Evolutionary conservation across 73 alveolate species (phyloP), one percentile per base, ranked within the genome.

Genomic region (Vitrella brassicaformis): DNA sequence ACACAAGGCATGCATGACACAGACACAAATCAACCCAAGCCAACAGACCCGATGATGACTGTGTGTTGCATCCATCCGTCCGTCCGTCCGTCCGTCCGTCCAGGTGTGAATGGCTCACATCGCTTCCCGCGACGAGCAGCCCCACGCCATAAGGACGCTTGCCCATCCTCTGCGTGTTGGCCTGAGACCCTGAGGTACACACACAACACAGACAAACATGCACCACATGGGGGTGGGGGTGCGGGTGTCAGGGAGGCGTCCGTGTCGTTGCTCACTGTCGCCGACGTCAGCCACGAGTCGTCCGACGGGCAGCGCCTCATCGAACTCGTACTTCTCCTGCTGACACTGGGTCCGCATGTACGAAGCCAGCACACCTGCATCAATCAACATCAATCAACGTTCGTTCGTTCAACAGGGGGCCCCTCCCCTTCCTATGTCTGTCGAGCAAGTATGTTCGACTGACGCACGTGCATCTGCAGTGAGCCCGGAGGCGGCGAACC

Each of bases 81-180:
- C n/a, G n/a, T n/a, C n/a, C n/a, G n/a, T n/a, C n/a, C n/a, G n/a
- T n/a, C n/a, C n/a, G n/a, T n/a, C n/a, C n/a, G n/a, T n/a, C n/a
- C n/a, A n/a, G n/a, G n/a, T n/a, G n/a, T n/a, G n/a, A n/a, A n/a
- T n/a, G n/a, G 0, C 28, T 29, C 32, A 74, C 92, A 81, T 92
- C 98, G 71, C 71, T 71, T 1, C 95, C 94, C 28, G 90, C 95
- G 39, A 87, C 90, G 66, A 91, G 91, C 72, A 90, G 75, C 10
- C 98, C 98, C 73, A 91, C 99, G n/a, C 99, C 99, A 72, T 91
- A 94, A 30, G 99, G 99, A 80, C 99, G 91, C 90, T 94, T 93
- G 39, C 94, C 91, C 28, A 91, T 9, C n/a, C 19, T 66, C 25
- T 10, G 71, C n/a, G 71, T 66, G 71, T 66, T 25, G 31, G 39